These are phyloP conservation scores for Lactarius psammicola DNA, from an alignment of 768 basidiomycete species.

Conservation along the genomic window DNA sequence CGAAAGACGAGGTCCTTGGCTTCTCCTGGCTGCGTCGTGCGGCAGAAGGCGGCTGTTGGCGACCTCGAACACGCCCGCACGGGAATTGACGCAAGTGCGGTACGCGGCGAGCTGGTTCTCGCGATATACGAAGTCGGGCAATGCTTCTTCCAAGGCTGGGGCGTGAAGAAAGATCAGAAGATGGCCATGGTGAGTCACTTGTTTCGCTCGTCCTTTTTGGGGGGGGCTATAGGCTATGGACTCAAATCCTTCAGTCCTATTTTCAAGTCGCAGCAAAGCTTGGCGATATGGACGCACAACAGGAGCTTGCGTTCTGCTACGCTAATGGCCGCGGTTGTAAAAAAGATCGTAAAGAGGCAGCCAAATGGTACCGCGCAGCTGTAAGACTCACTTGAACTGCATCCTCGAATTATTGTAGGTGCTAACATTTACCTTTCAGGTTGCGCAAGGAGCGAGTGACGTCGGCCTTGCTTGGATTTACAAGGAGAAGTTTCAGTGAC, in stretches of 20 bases:
- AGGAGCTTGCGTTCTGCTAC: constrained; percentile 80
- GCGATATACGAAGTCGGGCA: constrained; percentile 92
- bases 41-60: constrained; percentile 73
- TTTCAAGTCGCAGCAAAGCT: constrained; percentile 80
- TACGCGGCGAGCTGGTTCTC: constrained; percentile 74
- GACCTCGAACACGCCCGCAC: constrained; percentile 66
- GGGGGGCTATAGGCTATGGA: background rate
- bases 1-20: constrained; percentile 72
- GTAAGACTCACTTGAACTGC: constrained; percentile 40
- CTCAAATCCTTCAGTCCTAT: constrained; percentile 55
- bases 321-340: constrained; percentile 87
- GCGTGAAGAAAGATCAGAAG: constrained; percentile 80
- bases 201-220: constrained; percentile 5
- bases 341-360: constrained; percentile 82
- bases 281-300: constrained; percentile 85
- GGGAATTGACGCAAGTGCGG: constrained; percentile 52
- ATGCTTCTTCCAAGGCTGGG: constrained; percentile 93
- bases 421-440: constrained; percentile 36
- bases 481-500: constrained; percentile 71
- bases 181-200: constrained; percentile 71
- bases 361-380: constrained; percentile 89
- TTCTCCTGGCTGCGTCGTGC: constrained; percentile 84
- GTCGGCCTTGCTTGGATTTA: constrained; percentile 89
- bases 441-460: constrained; percentile 72
- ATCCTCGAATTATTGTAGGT: background rate